Evolutionary conservation across 148 eudicot species (phyloP).

Genomic region (Rhododendron simsii): DNA sequence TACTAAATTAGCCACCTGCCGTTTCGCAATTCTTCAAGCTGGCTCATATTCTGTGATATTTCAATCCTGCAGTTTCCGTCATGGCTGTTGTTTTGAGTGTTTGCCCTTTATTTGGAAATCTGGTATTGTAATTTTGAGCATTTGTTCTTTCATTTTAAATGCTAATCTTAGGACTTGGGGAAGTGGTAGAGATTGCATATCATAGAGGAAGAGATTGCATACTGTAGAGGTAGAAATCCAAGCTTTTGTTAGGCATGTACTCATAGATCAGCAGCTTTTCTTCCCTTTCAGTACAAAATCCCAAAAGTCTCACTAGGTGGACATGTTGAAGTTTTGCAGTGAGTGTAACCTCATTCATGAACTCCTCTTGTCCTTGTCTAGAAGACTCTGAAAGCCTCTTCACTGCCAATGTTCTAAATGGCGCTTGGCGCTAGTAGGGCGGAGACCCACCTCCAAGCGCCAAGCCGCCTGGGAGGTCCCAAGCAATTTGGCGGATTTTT

Average conservation of each 20-base stretch:
- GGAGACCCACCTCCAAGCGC: too few relatives aligned
- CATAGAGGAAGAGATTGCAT: too few relatives aligned
- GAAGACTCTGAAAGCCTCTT: slow-evolving; percentile 12
- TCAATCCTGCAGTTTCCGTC: not conserved
- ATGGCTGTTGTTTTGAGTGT: not conserved
- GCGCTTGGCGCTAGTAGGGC: too few relatives aligned
- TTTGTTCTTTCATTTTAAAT: not conserved
- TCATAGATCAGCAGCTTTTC: slow-evolving; percentile 24
- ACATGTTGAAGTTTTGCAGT: slow-evolving; percentile 23
- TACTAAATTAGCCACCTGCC: not conserved
- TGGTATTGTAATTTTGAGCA: not conserved
- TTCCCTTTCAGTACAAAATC: slow-evolving; percentile 32
- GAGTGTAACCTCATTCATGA: not conserved
- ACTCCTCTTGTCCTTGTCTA: slow-evolving; percentile 34
- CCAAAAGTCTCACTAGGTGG: slow-evolving; percentile 30
- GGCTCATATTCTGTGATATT: not conserved
- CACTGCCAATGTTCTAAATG: slow-evolving; percentile 1
- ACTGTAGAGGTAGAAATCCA: slow-evolving; percentile 32
- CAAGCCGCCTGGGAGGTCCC: too few relatives aligned
- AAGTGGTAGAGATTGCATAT: not conserved
- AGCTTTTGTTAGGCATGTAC: not conserved
- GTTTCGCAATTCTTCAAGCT: not conserved
- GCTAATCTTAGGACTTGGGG: not conserved
- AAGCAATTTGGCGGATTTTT: too few relatives aligned
- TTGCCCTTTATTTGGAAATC: not conserved